A percentile compares a stretch with the other conserved stretches of the same genome.
phyloP scores from a whole-genome alignment of 75 land plant genomes.

The Adiantum capillusveneris region DNA sequence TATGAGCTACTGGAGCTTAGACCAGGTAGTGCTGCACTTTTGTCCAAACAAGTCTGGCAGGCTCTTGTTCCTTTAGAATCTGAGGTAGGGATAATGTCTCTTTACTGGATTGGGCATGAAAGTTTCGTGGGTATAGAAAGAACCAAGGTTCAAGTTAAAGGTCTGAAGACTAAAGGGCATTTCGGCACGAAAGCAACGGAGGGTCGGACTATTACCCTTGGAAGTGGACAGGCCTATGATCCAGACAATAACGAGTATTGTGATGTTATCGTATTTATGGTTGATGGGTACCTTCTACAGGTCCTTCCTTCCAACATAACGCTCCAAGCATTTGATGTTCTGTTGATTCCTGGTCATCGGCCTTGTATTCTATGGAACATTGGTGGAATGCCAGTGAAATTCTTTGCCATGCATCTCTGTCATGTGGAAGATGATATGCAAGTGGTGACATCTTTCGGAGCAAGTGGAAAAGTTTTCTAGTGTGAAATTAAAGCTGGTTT shows the following conservation, averaged over 20 bases:
- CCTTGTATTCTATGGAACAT: conserved; percentile 15
- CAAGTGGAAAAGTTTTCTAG: not conserved
- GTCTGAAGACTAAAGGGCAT: not conserved
- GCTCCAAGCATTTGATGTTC: conserved; percentile 4
- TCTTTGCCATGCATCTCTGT: conserved; percentile 6
- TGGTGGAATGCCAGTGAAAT: not conserved
- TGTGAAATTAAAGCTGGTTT: too few species aligned
- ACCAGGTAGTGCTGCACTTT: conserved; percentile 1
- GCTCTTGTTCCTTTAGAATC: not conserved
- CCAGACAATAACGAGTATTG: conserved; percentile 15
- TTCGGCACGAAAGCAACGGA: not conserved
- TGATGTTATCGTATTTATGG: conserved; percentile 14
- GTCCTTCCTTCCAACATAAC: conserved; percentile 10
- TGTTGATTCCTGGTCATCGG: conserved; percentile 13
- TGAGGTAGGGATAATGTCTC: not conserved
- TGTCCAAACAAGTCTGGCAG: not conserved
- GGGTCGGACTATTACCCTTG: conserved; percentile 4
- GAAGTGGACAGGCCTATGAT: conserved; percentile 23
- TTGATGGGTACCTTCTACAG: conserved; percentile 13
- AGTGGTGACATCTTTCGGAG: not conserved
- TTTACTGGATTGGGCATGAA: not conserved
- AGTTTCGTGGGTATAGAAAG: too few species aligned
- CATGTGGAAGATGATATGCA: not conserved
- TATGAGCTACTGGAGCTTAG: conserved; percentile 3
- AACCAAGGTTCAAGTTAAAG: not conserved